Base-by-base conservation (phyloP, 2,329 filamentous ascomycete genomes). In the Aotearoamyces nothofagi region DNA sequence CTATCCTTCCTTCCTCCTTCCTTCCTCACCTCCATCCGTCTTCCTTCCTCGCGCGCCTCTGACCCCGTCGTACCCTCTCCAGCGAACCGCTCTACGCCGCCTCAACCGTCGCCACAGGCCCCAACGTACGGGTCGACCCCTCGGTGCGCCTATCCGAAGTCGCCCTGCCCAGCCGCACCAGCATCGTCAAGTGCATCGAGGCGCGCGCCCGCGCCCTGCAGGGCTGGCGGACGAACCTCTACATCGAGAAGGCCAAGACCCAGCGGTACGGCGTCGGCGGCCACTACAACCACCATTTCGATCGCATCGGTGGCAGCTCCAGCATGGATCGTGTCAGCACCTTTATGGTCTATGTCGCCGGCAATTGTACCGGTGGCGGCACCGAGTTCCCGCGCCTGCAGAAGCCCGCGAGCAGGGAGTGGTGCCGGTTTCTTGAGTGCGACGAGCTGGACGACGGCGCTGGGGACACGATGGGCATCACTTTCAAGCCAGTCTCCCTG, bases 281-380 rank as follows among this genome's bases (percentile, higher is more conserved):
- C 1, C 66, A 73, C 44, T 75, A 74, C 45, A 49, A 49, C 3
- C 58, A 68, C 35, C 68, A 73, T 39, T 74, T 63, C 43, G 69
- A 75, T 47, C 73, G 67, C 66, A 52, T 49, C 23, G 58, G 56
- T 5, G 51, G 53, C 1, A 44, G 38, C 24, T 47, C 46, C 28
- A 54, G 46, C 33, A 43, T 30, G 4, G 57, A 56, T 19, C 52
- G 69, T 1, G 48, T 66, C 5, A 68, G 60, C 31, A 69, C 60
- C 3, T 74, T 74, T 40, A 73, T 74, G 66, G 69, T 74, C 1
- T 75, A 72, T 41, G 45, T 74, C 1, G 49, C 53, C 6, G 60
- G 49, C 51, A 29, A 63, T 26, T 67, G 65, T 36, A 54, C 53
- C 10, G 69, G 69, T 2, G 69, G 69, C 2, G 69, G 68, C 3